These are phyloP conservation scores for Brassica balearica DNA, from an alignment of 441 rosid species.

Conservation along the genomic window DNA sequence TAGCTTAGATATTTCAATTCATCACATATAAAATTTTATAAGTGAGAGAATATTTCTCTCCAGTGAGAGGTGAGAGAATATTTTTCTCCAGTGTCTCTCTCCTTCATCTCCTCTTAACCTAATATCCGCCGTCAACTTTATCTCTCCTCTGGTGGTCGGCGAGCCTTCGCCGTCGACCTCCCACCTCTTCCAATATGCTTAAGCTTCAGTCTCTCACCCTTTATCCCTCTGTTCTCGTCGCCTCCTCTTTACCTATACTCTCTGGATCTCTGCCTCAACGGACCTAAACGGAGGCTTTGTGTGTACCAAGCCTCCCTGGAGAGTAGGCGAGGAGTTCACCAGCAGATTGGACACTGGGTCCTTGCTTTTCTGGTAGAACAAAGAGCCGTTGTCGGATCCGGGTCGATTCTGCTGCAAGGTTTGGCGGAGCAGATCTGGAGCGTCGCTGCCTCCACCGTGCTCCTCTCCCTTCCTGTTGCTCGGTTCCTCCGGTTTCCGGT, in stretches of 20 bases:
- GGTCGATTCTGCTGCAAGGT: not conserved
- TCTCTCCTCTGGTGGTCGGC: not conserved
- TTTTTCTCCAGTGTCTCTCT: no score
- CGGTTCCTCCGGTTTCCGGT: not conserved
- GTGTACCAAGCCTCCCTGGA: not conserved
- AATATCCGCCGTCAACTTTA: no score
- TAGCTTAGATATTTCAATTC: not conserved
- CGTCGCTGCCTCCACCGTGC: not conserved
- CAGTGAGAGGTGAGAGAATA: no score
- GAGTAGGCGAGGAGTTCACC: not conserved
- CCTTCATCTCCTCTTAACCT: no score
- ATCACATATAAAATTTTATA: not conserved
- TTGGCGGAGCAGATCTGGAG: slow-evolving; percentile 3
- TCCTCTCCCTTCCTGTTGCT: not conserved
- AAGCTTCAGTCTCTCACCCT: not conserved
- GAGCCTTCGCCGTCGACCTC: not conserved
- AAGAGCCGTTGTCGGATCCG: not conserved
- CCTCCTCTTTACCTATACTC: not conserved
- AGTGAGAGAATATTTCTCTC: no score
- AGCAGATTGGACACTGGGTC: not conserved
- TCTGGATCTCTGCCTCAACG: not conserved
- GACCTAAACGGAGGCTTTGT: not conserved
- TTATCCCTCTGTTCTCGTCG: not conserved
- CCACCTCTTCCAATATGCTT: not conserved
- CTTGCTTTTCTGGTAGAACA: not conserved